Conservation (phyloP, 148 eudicot species). For the Chenopodium formosanum region DNA sequence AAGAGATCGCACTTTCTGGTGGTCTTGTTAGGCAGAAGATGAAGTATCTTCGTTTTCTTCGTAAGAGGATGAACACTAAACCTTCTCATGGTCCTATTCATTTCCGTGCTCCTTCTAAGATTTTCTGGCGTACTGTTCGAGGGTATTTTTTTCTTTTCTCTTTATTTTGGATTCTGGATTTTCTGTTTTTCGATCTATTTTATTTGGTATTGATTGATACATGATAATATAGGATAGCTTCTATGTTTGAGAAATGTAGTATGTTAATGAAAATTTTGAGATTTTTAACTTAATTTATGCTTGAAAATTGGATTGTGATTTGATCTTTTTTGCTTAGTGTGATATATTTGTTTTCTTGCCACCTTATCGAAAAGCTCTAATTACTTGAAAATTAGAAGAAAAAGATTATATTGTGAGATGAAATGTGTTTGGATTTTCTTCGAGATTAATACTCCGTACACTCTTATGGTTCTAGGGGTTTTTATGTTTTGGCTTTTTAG, state of each 20-base stretch:
- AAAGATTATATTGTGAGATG: too few relatives aligned
- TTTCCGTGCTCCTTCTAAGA: conserved; percentile 82
- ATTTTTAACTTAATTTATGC: too few relatives aligned
- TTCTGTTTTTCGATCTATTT: too few relatives aligned
- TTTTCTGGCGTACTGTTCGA: conserved; percentile 85
- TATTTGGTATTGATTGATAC: neutral
- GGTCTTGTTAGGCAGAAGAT: conserved; percentile 83
- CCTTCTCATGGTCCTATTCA: conserved; percentile 96
- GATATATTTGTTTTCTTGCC: too few relatives aligned
- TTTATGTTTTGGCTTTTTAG: too few relatives aligned
- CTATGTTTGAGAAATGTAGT: neutral
- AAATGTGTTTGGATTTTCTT: too few relatives aligned
- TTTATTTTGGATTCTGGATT: neutral
- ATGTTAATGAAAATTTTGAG: neutral
- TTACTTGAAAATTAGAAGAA: too few relatives aligned
- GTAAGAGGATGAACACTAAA: conserved; percentile 86
- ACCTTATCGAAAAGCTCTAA: too few relatives aligned
- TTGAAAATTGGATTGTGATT: too few relatives aligned
- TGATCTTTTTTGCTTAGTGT: too few relatives aligned
- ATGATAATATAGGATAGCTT: neutral
- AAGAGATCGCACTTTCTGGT: conserved; percentile 82
- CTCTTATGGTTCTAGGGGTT: too few relatives aligned
- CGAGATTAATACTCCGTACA: too few relatives aligned
- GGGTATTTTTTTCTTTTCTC: conserved; percentile 36
- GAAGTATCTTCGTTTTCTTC: conserved; percentile 72